Evolutionary conservation across 345 rosid species (phyloP).

Genomic region (Sonneratia alba): DNA sequence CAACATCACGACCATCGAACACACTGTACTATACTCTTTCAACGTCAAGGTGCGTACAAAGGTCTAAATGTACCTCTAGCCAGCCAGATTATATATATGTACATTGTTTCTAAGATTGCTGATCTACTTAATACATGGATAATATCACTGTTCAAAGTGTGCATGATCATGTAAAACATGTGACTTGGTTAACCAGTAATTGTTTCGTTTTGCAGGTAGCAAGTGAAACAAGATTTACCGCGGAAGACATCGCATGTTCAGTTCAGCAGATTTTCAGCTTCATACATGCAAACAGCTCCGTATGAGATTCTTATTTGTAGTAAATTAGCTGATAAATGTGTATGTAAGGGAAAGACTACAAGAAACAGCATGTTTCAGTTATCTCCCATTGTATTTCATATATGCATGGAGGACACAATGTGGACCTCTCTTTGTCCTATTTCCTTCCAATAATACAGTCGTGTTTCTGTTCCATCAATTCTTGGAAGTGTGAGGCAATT

Average conservation of each 20-base stretch:
- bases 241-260: conserved; percentile 83
- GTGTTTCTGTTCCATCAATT: too few relatives aligned
- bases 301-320: conserved; percentile 21
- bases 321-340: neutral
- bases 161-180: too few relatives aligned
- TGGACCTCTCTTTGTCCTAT: neutral
- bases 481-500: too few relatives aligned
- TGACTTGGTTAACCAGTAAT: too few relatives aligned
- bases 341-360: neutral
- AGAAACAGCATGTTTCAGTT: neutral
- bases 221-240: conserved; percentile 57
- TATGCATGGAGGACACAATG: neutral
- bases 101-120: too few relatives aligned
- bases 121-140: neutral
- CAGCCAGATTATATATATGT: neutral
- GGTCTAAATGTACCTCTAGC: too few relatives aligned
- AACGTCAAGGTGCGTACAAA: conserved; percentile 61
- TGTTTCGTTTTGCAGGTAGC: conserved; percentile 35
- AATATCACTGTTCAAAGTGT: neutral
- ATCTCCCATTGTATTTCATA: neutral
- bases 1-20: conserved; percentile 92
- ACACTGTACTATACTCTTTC: conserved; percentile 89
- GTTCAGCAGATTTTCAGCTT: conserved; percentile 83
- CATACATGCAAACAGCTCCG: conserved; percentile 69
- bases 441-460: neutral